These are phyloP conservation scores for Erysiphe pulchra DNA, from an alignment of 2,329 filamentous ascomycete genomes.

Conservation along the genomic window DNA sequence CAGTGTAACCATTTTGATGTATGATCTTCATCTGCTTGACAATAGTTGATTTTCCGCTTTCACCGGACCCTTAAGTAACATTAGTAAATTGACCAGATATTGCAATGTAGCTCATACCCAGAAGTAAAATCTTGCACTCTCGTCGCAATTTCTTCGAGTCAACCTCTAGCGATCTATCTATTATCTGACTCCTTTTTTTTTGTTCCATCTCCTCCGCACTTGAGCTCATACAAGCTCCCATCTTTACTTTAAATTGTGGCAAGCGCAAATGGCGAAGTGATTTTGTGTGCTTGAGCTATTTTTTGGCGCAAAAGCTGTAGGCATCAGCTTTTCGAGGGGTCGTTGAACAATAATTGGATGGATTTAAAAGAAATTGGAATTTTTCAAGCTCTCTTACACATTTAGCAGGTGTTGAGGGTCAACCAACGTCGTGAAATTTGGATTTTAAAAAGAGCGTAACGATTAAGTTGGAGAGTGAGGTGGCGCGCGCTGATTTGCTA, in stretches of 20 bases:
- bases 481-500: no score
- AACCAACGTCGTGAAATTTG: no score
- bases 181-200: conserved; percentile 91
- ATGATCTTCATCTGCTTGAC: conserved; percentile 99
- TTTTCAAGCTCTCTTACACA: no score
- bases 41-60: conserved; percentile 97
- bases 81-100: conserved; percentile 5
- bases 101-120: conserved; percentile 35
- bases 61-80: conserved; percentile 50
- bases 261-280: conserved; percentile 7
- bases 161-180: conserved; percentile 81
- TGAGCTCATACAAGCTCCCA: conserved; percentile 87
- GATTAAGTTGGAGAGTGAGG: no score
- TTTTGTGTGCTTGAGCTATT: not conserved
- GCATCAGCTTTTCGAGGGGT: not conserved
- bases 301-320: not conserved
- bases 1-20: conserved; percentile 88
- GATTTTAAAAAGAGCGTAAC: no score
- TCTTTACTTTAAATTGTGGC: conserved; percentile 19
- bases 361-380: no score
- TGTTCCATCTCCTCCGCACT: conserved; percentile 60
- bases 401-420: no score
- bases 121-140: conserved; percentile 94
- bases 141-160: conserved; percentile 76
- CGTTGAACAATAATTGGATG: no score